Base-by-base conservation (phyloP, 2,329 filamentous ascomycete species). In the Microdochium nivale region DNA sequence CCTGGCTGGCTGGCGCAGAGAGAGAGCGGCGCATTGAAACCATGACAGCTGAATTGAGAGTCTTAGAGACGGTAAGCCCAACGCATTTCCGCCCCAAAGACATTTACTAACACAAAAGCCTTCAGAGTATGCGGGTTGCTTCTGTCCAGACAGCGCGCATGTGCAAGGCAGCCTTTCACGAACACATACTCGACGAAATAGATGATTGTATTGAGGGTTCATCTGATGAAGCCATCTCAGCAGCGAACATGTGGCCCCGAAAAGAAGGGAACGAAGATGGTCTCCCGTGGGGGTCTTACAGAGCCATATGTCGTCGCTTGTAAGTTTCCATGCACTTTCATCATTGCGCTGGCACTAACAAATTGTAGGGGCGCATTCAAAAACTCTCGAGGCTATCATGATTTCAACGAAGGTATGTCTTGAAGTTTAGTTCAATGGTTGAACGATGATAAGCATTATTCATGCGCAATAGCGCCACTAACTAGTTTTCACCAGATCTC, bases 331-430 rank as follows among this genome's bases (percentile, higher is more conserved):
- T n/a, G 16, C 25, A 27, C 24, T 1, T 2, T 24, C 11, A 25
- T 14, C 19, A 27, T 2, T 10, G 13, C 8, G 14, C 25, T 40
- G 14, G 44, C 33, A 21, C 50, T 56, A 52, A 57, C 47, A 19
- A 1, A 11, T 2, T 21, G n/a, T 33, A 60, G 58, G 21, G 58
- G 58, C 3, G 52, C 47, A 16, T 60, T 52, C 33, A 46, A 53
- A 13, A 50, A 52, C 13, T 46, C 9, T 25, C 1, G 1, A 3
- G 54, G 56, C 8, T 40, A 27, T 1, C 50, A 33, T 25, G 40
- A 59, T 35, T 60, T 60, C 49, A 60, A 60, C 33, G 52, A 53
- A 54, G 58, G 58, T 57, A 54, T 23, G 43, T 23, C 48, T 14
- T 46, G 16, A 11, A 5, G 16, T 32, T 21, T 30, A 11, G 11